Conservation (phyloP, 2,329 filamentous ascomycete species). For the Aspergillus sp. region DNA sequence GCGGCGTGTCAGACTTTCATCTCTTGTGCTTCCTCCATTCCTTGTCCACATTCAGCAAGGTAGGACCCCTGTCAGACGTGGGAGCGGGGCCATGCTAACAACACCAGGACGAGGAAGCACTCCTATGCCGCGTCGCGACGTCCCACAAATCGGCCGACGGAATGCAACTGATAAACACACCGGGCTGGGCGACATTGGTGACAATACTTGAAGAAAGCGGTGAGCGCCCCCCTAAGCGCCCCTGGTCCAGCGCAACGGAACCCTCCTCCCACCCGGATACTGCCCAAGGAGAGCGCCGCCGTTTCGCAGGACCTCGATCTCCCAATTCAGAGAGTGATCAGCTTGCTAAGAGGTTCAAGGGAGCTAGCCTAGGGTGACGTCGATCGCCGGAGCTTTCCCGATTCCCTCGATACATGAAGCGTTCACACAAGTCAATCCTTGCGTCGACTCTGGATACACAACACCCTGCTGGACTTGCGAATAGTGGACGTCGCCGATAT, state of each 20-base stretch:
- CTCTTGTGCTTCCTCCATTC: conserved; percentile 77
- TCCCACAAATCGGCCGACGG: conserved; percentile 71
- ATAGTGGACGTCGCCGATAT: no score
- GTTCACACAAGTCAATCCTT: no score
- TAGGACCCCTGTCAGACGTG: conserved; percentile 34
- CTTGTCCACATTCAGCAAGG: conserved; percentile 76
- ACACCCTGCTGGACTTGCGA: no score
- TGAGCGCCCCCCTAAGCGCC: conserved; percentile 83
- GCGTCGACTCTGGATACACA: background rate
- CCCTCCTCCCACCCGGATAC: conserved; percentile 21
- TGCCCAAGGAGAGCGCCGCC: conserved; percentile 24
- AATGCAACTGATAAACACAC: conserved; percentile 72
- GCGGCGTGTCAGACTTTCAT: conserved; percentile 84
- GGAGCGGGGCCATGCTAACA: conserved; percentile 4
- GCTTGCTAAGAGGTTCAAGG: conserved; percentile 57
- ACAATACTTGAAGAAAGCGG: conserved; percentile 92
- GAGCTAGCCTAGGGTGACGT: conserved; percentile 46
- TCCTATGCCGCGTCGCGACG: conserved; percentile 77
- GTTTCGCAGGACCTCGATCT: conserved; percentile 29
- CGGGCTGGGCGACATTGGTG: conserved; percentile 88
- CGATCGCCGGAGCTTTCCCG: conserved; percentile 6
- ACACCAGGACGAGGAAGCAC: conserved; percentile 71
- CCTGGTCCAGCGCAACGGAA: conserved; percentile 35
- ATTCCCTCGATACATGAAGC: conserved; percentile 6
- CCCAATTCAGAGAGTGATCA: conserved; percentile 45